Base-by-base conservation (phyloP, 2,329 filamentous ascomycete genomes). In the Macrophomina tecta region DNA sequence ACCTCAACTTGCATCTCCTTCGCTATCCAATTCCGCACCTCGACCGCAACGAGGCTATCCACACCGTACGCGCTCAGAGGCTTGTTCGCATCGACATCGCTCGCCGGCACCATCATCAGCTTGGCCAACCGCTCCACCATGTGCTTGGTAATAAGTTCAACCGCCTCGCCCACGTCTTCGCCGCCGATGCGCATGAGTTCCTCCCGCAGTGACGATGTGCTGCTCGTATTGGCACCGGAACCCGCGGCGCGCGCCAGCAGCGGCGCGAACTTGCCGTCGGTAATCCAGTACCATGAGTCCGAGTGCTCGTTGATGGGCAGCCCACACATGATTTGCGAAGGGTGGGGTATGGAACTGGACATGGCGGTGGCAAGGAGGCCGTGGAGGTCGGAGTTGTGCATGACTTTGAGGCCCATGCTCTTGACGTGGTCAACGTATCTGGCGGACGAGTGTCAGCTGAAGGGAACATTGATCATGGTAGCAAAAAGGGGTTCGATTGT, bases 41-140 rank as follows among this genome's bases (percentile, higher is more conserved):
- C 72, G 5, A 74, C 69, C 11, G 73, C 70, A 1, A 74, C 69
- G 2, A 74, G 60, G 1, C 69, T 71, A 53, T 75, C 73, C 2
- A 75, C 69, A 4, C 73, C 73, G 4, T 71, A 68, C 16, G 42
- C 28, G 6, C 23, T 23, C 36, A 68, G 8, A 0, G 60, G 61
- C 52, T 45, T 49, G 16, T 53, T 36, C 12, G 32, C 16, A 46
- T 67, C 64, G 5, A 68, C 36, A 6, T 68, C 60, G 11, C 18
- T 42, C 5, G 42, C 62, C 62, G 38, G 38, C 18, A 46, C 40
- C 38, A 45, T 56, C 49, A 48, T 23, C 32, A 53, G 23, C 23
- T 32, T 42, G 12, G 38, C 38, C 6, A 55, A 7, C 6, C 51
- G 62, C 28, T 65, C 51, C 8, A 53, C 62, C 38, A 65, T 45